Evolutionary conservation across 441 rosid species (phyloP).

Genomic region (Pelargonium myrrhifolium): DNA sequence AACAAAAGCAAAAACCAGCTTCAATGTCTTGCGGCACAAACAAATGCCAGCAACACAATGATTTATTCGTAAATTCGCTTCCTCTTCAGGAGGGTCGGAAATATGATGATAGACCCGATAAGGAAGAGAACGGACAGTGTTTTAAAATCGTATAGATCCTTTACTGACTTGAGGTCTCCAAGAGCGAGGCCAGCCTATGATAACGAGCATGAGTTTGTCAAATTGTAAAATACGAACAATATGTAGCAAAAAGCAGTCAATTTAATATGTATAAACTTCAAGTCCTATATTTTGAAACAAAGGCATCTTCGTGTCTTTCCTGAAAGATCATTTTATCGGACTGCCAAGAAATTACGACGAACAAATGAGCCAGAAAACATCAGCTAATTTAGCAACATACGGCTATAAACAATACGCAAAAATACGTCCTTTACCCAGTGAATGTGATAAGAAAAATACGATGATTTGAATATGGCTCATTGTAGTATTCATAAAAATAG

Average conservation of each 20-base stretch:
- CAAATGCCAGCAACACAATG: background rate
- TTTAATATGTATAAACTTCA: background rate
- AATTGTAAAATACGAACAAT: constrained; percentile 6
- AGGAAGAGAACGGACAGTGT: constrained; percentile 80
- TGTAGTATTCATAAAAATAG: too few relatives aligned
- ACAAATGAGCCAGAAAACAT: too few relatives aligned
- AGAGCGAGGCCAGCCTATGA: constrained; percentile 91
- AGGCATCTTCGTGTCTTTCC: too few relatives aligned
- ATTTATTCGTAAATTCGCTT: constrained; percentile 67
- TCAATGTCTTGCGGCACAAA: background rate
- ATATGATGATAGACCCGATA: constrained; percentile 63
- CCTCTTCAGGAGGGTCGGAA: constrained; percentile 81
- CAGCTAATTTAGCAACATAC: too few relatives aligned
- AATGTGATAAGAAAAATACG: too few relatives aligned
- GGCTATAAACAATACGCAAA: too few relatives aligned
- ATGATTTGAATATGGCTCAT: too few relatives aligned
- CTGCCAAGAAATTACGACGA: too few relatives aligned
- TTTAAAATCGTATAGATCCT: constrained; percentile 81
- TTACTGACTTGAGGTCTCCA: constrained; percentile 84
- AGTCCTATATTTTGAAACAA: too few relatives aligned
- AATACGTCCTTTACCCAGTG: too few relatives aligned
- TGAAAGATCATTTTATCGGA: too few relatives aligned
- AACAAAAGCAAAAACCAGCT: background rate
- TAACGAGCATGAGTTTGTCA: constrained; percentile 5
- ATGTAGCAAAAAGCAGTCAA: background rate